These are phyloP conservation scores for Physcomitrellopsis africana DNA, from an alignment of 225 moss, liverwort and hornwort genomes.

Conservation along the genomic window DNA sequence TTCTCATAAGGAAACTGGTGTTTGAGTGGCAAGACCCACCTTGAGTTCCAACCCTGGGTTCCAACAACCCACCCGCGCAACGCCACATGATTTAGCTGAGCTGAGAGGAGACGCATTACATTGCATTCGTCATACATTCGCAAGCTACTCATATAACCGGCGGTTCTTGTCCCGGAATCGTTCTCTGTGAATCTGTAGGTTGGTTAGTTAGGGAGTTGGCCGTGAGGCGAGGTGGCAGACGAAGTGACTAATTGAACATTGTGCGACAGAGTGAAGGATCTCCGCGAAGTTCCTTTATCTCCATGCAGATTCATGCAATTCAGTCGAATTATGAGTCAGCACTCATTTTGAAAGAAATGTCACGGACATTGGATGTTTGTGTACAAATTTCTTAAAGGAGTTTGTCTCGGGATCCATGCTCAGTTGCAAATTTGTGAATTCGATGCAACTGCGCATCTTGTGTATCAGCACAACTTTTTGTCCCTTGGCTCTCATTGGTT, in stretches of 20 bases:
- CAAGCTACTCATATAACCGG: conserved; percentile 29
- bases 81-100: conserved; percentile 33
- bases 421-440: conserved; percentile 11
- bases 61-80: conserved; percentile 12
- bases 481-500: conserved; percentile 12
- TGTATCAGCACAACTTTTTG: conserved; percentile 19
- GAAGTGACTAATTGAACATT: conserved; percentile 1
- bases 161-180: conserved; percentile 29
- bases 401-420: background rate
- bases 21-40: conserved; percentile 3
- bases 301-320: background rate
- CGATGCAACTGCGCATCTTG: background rate
- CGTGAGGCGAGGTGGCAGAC: conserved; percentile 1
- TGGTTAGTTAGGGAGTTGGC: conserved; percentile 4
- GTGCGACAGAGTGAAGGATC: conserved; percentile 7
- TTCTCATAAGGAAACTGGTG: conserved; percentile 1
- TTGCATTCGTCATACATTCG: conserved; percentile 12
- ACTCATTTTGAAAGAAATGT: conserved; percentile 2
- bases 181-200: background rate
- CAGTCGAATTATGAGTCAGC: background rate
- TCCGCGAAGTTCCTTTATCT: background rate
- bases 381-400: no score
- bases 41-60: conserved; percentile 1
- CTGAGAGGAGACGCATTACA: background rate
- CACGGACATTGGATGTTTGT: background rate